phyloP scores from a whole-genome alignment of 495 filamentous ascomycete genomes.

The Neurospora tetraspora region DNA sequence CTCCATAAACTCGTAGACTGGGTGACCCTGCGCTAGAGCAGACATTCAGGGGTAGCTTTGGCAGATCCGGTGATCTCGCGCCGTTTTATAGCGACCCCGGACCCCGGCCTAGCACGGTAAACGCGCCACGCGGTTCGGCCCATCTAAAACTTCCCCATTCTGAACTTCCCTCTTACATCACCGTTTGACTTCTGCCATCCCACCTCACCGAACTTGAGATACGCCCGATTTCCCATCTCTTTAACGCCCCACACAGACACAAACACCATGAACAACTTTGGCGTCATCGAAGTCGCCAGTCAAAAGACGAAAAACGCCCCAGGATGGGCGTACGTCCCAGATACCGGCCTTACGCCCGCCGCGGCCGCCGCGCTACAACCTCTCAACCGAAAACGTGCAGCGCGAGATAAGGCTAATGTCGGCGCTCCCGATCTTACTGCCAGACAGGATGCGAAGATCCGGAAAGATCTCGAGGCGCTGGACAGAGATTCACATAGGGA shows the following conservation, averaged over 20 bases:
- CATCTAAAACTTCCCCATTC: background rate
- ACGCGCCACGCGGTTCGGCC: background rate
- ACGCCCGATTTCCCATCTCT: background rate
- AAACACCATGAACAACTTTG: constrained; percentile 41
- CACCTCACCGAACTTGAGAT: background rate
- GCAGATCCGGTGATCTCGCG: background rate
- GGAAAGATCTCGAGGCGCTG: constrained; percentile 69
- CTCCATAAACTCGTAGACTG: background rate
- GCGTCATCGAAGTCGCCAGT: constrained; percentile 66
- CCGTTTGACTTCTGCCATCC: background rate
- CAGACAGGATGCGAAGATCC: constrained; percentile 64
- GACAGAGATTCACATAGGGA: constrained; percentile 70
- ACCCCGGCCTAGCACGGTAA: background rate
- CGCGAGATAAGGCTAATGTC: constrained; percentile 41
- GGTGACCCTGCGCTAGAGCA: background rate
- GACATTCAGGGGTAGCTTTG: background rate
- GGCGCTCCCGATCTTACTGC: constrained; percentile 54
- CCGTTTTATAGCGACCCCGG: background rate
- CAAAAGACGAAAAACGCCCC: constrained; percentile 57
- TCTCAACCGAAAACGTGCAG: constrained; percentile 51
- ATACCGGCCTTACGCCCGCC: constrained; percentile 52
- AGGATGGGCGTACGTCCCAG: constrained; percentile 82
- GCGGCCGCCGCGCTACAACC: constrained; percentile 36
- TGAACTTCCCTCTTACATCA: background rate
- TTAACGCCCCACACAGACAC: background rate